phyloP scores from a whole-genome alignment of 805 yeast species.

The Yamadazyma tumulicola region DNA sequence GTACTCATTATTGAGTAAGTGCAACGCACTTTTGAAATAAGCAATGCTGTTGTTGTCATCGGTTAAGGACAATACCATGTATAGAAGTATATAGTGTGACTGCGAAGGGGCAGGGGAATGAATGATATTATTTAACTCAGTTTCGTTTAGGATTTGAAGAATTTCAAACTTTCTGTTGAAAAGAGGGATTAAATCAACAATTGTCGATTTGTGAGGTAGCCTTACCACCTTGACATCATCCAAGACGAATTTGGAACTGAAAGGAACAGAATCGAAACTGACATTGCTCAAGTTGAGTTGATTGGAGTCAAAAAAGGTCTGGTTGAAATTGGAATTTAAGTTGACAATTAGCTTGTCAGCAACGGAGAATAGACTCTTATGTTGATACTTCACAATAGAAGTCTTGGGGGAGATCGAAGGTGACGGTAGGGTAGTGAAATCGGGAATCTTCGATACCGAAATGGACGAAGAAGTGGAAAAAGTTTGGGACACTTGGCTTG shows the following conservation, averaged over 20 bases:
- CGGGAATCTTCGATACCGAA: no score
- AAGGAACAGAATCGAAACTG: neutral
- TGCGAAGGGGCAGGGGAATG: no score
- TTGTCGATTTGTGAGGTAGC: neutral
- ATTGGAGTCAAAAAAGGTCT: constrained; percentile 2
- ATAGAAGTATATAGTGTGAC: constrained; percentile 25
- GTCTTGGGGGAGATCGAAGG: constrained; percentile 5
- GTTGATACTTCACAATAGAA: constrained; percentile 1
- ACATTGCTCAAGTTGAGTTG: neutral
- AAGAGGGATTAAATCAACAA: no score
- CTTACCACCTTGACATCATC: neutral
- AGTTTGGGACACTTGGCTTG: no score
- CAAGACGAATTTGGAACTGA: neutral
- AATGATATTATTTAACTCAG: no score
- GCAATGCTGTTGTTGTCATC: neutral
- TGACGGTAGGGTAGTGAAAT: neutral
- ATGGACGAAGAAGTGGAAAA: no score
- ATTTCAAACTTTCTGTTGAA: no score
- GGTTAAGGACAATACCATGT: constrained; percentile 40
- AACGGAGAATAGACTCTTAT: constrained; percentile 1
- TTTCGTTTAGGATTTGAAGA: no score
- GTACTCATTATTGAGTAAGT: constrained; percentile 20
- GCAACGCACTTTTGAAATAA: constrained; percentile 35
- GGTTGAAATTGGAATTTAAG: constrained; percentile 1
- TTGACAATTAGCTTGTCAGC: constrained; percentile 1